Base-by-base conservation (phyloP, 352 stramenopile species). In the Peronospora farinosa region DNA sequence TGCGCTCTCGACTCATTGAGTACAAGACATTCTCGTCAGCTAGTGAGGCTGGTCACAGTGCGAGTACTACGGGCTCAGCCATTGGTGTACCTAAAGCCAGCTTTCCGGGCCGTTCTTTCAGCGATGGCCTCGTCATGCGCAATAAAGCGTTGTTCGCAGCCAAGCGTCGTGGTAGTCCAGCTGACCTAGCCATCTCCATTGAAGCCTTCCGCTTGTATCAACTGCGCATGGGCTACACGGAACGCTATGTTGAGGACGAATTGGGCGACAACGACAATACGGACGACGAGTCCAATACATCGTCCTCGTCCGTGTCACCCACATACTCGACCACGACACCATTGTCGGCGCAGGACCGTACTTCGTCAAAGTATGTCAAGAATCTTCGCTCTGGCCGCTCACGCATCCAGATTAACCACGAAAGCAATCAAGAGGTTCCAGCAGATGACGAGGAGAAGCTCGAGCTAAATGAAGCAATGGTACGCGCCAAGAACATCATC, bases 11-110 rank as follows among this genome's bases (percentile, higher is more conserved):
- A 28, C 63, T 91, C 17, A 88, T 88, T 28, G 76, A 91, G 56
- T 86, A 91, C 67, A 88, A 87, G 72, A 86, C 72, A 9, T 88
- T 91, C 32, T 86, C 77, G 11, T 69, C 71, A 7, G 57, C 53
- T 17, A 36, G 25, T 10, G 57, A 57, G 1, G 53, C 65, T 1
- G 21, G 17, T 2, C 33, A 37, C 21, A 39, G 31, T 8, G 25
- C 32, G 15, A 61, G 35, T 16, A 50, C 64, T 1, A 63, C 77
- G 2, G 51, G 50, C 1, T 58, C 52, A n/a, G 10, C 19, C 32
- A 52, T 64, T 12, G 54, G 63, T 12, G 67, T 91, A 27, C 73
- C 74, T 5, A 87, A 85, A 39, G 67, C 67, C 10, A 88, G 43
- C 44, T 91, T 88, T 46, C 77, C 78, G 0, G 54, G 53, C 7